A percentile compares a stretch with the other conserved stretches of the same genome.
These are phyloP conservation scores for Mortierella sp. DNA, from an alignment of 371 early-diverging fungal genomes.

Conservation along the genomic window DNA sequence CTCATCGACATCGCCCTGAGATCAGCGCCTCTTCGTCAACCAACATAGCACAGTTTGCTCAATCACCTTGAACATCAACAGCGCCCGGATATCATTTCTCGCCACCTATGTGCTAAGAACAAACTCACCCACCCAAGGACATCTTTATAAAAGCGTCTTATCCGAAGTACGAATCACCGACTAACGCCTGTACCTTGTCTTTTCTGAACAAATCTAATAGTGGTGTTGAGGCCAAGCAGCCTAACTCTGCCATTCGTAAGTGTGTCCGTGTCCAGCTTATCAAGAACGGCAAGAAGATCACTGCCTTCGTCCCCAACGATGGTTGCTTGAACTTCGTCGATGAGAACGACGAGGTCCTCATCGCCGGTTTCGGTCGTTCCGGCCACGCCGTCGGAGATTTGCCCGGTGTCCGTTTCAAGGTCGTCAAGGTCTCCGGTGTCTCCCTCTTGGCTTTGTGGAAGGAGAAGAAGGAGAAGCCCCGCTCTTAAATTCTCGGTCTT, in stretches of 20 bases:
- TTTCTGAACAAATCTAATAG: slow-evolving; percentile 54
- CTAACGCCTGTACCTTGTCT: neutral
- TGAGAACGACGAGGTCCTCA: slow-evolving; percentile 93
- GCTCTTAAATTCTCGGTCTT: slow-evolving; percentile 92
- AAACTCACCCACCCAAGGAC: too few relatives aligned
- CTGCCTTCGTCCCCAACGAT: slow-evolving; percentile 99
- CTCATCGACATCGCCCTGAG: too few relatives aligned
- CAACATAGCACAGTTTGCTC: too few relatives aligned
- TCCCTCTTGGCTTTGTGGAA: slow-evolving; percentile 99
- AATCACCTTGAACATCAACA: too few relatives aligned
- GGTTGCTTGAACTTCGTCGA: slow-evolving; percentile 99
- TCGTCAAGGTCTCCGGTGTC: slow-evolving; percentile 99
- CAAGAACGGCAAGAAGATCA: slow-evolving; percentile 99
- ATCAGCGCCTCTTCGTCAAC: too few relatives aligned
- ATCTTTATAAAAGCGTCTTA: too few relatives aligned
- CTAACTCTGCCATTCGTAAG: slow-evolving; percentile 99
- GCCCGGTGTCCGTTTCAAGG: slow-evolving; percentile 99
- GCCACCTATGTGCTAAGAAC: too few relatives aligned
- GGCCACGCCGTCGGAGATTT: slow-evolving; percentile 97
- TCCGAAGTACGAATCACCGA: neutral
- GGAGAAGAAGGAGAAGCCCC: slow-evolving; percentile 99
- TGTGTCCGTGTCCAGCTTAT: slow-evolving; percentile 99
- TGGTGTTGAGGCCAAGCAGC: slow-evolving; percentile 99
- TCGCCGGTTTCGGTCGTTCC: slow-evolving; percentile 90
- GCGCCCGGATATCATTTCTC: too few relatives aligned